These are phyloP conservation scores for Cladorrhinum samala DNA, from an alignment of 495 filamentous ascomycete species.

Conservation along the genomic window DNA sequence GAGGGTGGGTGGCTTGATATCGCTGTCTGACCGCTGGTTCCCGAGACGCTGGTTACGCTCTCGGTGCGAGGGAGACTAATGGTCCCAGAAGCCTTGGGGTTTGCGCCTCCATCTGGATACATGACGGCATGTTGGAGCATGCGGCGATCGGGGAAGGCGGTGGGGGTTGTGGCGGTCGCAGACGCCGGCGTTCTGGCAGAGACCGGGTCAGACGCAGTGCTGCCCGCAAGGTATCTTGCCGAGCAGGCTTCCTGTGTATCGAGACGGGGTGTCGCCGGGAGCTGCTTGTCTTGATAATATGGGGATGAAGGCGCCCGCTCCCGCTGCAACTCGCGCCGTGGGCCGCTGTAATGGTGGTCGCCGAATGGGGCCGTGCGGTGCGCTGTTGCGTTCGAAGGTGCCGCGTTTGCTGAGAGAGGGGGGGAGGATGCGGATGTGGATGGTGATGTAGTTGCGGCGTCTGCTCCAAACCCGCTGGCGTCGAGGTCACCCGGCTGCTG, in stretches of 20 bases:
- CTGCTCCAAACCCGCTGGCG: slow-evolving; percentile 6
- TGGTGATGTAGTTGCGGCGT: slow-evolving; percentile 1
- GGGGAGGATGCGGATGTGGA: slow-evolving; percentile 5
- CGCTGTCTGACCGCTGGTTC: slow-evolving; percentile 31
- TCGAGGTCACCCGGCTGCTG: slow-evolving; percentile 10
- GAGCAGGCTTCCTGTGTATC: slow-evolving; percentile 27
- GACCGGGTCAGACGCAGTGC: slow-evolving; percentile 23
- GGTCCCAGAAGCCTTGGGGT: slow-evolving; percentile 16
- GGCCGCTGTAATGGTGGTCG: slow-evolving; percentile 8
- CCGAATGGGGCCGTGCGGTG: background rate
- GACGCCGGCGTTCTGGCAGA: slow-evolving; percentile 26
- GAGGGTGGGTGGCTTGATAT: slow-evolving; percentile 28
- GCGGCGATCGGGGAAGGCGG: slow-evolving; percentile 22
- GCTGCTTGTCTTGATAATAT: slow-evolving; percentile 33
- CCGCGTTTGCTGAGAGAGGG: too few species aligned
- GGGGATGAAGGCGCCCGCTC: slow-evolving; percentile 25
- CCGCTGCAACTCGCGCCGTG: slow-evolving; percentile 15
- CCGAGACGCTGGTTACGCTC: slow-evolving; percentile 34
- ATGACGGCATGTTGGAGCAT: slow-evolving; percentile 33
- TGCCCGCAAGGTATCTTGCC: slow-evolving; percentile 21
- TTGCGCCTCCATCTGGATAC: slow-evolving; percentile 26
- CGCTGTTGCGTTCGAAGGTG: slow-evolving; percentile 2
- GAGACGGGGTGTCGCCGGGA: slow-evolving; percentile 31
- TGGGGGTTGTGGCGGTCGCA: slow-evolving; percentile 7
- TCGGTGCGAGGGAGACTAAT: slow-evolving; percentile 28